Conservation (phyloP, 2,329 filamentous ascomycete species). For the Pseudofabraea citricarpa region DNA sequence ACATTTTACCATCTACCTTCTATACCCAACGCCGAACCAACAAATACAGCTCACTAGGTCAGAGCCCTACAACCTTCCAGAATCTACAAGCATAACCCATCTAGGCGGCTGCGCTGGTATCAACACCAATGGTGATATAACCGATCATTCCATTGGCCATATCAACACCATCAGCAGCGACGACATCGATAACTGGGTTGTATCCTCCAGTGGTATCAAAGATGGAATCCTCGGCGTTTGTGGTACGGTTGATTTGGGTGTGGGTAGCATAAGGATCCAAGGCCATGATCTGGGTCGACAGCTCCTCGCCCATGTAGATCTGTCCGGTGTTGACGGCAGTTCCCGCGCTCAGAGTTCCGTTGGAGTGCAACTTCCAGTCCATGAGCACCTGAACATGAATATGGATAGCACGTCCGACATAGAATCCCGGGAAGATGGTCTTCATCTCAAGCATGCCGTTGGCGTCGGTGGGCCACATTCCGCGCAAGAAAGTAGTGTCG, state of each 20-base stretch:
- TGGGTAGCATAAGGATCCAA: not conserved
- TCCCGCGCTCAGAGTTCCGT: not conserved
- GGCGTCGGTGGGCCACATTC: constrained; percentile 33
- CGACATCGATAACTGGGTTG: constrained; percentile 25
- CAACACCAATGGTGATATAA: constrained; percentile 30
- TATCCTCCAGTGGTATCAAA: constrained; percentile 18
- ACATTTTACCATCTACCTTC: too few species aligned
- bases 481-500: constrained; percentile 36
- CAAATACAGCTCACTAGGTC: too few species aligned
- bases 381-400: constrained; percentile 42
- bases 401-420: constrained; percentile 38
- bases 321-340: not conserved
- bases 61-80: too few species aligned
- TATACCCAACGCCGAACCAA: too few species aligned
- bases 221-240: not conserved
- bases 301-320: not conserved
- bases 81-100: too few species aligned
- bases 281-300: constrained; percentile 1
- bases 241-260: not conserved
- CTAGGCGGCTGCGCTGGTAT: constrained; percentile 19
- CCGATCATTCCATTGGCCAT: constrained; percentile 28
- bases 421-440: constrained; percentile 37
- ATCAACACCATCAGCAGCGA: constrained; percentile 27
- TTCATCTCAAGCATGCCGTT: constrained; percentile 36
- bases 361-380: not conserved